Evolutionary conservation across 192 early-diverging fungal species (phyloP), one percentile per base, ranked within the genome.

Genomic region (Physocladia obscura): DNA sequence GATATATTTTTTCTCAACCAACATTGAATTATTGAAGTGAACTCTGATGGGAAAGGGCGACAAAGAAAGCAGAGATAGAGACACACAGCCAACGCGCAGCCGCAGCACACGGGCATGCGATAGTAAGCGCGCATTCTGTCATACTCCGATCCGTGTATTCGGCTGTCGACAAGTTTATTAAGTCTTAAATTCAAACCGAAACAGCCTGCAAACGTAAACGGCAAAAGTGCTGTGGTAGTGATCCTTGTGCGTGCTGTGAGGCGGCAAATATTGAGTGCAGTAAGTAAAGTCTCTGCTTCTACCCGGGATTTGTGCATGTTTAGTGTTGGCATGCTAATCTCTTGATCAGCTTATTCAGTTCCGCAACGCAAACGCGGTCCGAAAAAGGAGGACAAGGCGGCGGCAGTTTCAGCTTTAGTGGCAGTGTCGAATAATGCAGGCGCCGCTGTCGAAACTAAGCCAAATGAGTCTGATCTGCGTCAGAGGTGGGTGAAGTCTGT

Each of bases 171-270:
- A n/a, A 13, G 44, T 11, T 13, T n/a, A 47, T 13, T 11, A 11
- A 47, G n/a, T 47, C 44, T 47, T 47, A n/a, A 47, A 47, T 47
- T 47, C 44, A 47, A 47, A 47, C 52, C 32, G 1, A 2, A n/a
- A 2, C 57, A 65, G 63, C 34, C 2, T 65, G 63, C 63, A 65
- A 65, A 30, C 63, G 63, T 22, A 65, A 65, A 49, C n/a, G 63
- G 5, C 63, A 65, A 37, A 65, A 52, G 63, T 65, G 63, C 49
- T 65, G 63, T 52, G 63, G 63, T 17, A 27, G 21, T 6, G 48
- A 65, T 32, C 63, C 63, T 5, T 65, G 63, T 32, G 26, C 63
- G 19, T 31, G 63, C 47, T 65, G 63, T 32, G 22, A 17, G n/a
- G 49, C 49, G 6, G 22, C 11, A 8, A 51, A 32, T 21, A 19